Percentiles rank a stretch among this genome's conserved stretches.
Evolutionary conservation across 2,329 filamentous ascomycete genomes (phyloP).

Genomic region (Pseudomassariella vexata): DNA sequence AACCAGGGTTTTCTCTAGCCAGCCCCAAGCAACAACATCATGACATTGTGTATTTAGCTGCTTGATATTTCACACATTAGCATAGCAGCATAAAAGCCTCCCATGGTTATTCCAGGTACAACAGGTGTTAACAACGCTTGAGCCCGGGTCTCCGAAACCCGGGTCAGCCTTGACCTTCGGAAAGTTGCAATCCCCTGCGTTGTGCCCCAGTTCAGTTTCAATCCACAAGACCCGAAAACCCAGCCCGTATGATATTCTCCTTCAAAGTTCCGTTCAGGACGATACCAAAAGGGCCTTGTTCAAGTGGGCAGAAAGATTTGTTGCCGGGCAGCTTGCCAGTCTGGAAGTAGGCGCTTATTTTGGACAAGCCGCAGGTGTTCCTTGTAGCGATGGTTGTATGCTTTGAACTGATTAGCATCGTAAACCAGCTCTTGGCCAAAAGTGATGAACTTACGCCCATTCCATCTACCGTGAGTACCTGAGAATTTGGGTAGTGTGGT

Average conservation of each 20-base stretch:
- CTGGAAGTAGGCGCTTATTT: conserved; percentile 8
- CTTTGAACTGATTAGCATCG: conserved; percentile 1
- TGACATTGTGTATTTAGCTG: too few relatives aligned
- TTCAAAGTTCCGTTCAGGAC: conserved; percentile 8
- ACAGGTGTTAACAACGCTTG: too few relatives aligned
- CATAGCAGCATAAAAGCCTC: too few relatives aligned
- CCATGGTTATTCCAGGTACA: too few relatives aligned
- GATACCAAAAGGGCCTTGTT: conserved; percentile 4
- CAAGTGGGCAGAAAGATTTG: conserved; percentile 9
- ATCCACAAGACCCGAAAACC: neutral
- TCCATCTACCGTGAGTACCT: conserved; percentile 7
- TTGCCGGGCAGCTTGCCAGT: conserved; percentile 8
- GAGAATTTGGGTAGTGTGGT: conserved; percentile 7
- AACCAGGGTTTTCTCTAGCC: too few relatives aligned
- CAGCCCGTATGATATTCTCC: conserved; percentile 1
- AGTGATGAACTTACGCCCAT: conserved; percentile 8
- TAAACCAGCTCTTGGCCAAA: neutral
- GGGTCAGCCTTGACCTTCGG: too few relatives aligned
- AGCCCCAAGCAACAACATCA: too few relatives aligned
- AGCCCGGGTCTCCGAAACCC: too few relatives aligned
- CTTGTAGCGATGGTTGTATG: conserved; percentile 1
- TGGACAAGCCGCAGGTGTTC: conserved; percentile 4
- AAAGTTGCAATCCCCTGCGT: too few relatives aligned
- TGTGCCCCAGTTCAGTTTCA: too few relatives aligned
- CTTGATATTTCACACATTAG: too few relatives aligned